phyloP scores from a whole-genome alignment of 305 asterid species.

The Fraxinus floribunda region DNA sequence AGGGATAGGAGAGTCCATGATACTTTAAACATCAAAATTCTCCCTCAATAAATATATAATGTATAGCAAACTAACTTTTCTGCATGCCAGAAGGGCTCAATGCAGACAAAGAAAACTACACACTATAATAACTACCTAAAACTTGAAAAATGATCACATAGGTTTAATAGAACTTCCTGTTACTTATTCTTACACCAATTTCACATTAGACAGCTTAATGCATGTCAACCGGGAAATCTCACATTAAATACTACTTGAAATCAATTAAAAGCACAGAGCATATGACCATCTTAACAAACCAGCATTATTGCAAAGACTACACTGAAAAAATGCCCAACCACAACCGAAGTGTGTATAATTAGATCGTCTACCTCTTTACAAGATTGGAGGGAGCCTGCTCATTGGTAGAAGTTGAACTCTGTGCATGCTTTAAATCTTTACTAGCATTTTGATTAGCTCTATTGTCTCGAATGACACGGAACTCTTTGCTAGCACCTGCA shows the following conservation, averaged over 20 bases:
- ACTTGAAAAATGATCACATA: not conserved
- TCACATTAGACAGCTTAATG: not conserved
- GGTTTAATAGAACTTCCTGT: not conserved
- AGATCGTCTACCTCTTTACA: not conserved
- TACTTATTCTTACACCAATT: not conserved
- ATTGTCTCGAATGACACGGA: constrained; percentile 92
- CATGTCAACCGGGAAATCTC: not conserved
- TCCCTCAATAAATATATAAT: not conserved
- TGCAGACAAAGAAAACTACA: not conserved
- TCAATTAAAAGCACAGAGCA: not conserved
- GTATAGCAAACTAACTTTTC: not conserved
- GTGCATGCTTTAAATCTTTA: constrained; percentile 52
- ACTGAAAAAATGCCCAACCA: not conserved
- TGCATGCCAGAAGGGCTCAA: not conserved
- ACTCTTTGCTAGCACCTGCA: constrained; percentile 70
- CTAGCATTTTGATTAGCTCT: constrained; percentile 57
- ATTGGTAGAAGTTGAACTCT: constrained; percentile 42
- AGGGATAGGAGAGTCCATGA: not conserved
- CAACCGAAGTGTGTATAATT: not conserved
- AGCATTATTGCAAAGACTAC: not conserved
- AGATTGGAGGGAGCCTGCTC: constrained; percentile 39
- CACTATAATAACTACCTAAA: not conserved
- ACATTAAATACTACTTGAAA: not conserved
- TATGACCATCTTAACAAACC: not conserved
- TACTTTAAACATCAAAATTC: not conserved